A percentile compares a stretch with the other conserved stretches of the same genome.
phyloP scores from a whole-genome alignment of 2,329 filamentous ascomycete genomes.

The Ophiostoma populinum region DNA sequence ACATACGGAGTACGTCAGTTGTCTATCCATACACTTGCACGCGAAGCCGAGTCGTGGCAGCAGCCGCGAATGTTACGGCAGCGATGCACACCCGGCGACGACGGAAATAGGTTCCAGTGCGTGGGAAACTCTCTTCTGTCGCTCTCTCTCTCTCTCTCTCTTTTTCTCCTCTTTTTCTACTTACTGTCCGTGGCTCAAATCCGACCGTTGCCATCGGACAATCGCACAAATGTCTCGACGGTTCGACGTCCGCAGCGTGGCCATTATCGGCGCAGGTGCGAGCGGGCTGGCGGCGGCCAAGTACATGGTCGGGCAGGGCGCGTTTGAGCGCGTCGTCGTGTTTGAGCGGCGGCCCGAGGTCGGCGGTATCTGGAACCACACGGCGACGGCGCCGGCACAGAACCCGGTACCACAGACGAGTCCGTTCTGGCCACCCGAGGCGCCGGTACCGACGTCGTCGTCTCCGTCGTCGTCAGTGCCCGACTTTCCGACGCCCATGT shows the following conservation, averaged over 20 bases:
- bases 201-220: no score
- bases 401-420: slow-evolving; percentile 51
- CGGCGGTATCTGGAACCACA: slow-evolving; percentile 81
- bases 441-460: no score
- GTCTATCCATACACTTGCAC: no score
- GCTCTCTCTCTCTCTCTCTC: no score
- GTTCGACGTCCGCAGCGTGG: slow-evolving; percentile 43
- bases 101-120: no score
- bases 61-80: no score
- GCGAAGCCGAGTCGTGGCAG: no score
- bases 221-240: no score
- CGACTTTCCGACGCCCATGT: slow-evolving; percentile 67
- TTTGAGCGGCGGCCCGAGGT: slow-evolving; percentile 66
- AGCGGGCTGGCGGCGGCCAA: slow-evolving; percentile 64
- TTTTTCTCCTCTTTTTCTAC: background rate
- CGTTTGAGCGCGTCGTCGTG: slow-evolving; percentile 52
- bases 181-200: no score
- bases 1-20: no score
- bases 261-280: slow-evolving; percentile 70
- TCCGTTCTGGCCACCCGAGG: slow-evolving; percentile 43
- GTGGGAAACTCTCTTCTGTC: no score
- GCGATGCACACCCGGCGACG: no score
- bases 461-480: slow-evolving; percentile 25
- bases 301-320: slow-evolving; percentile 53
- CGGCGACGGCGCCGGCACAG: slow-evolving; percentile 27